These are phyloP conservation scores for Delonix regia DNA, from an alignment of 306 rosid genomes.

Conservation along the genomic window DNA sequence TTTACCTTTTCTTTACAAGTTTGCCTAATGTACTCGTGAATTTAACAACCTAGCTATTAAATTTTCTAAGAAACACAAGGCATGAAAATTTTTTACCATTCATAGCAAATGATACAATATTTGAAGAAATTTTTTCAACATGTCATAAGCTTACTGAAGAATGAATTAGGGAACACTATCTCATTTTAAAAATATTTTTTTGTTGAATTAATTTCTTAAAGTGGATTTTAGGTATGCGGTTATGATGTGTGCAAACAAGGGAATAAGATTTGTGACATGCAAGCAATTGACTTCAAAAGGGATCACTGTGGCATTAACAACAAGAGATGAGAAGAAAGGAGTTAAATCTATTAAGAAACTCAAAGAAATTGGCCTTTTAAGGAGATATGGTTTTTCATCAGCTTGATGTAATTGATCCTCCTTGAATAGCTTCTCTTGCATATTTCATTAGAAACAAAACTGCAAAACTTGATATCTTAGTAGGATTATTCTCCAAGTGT, in stretches of 20 bases:
- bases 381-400: conserved; percentile 37
- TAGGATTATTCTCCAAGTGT: neutral
- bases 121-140: no score
- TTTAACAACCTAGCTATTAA: no score
- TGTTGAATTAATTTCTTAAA: neutral
- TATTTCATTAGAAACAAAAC: conserved; percentile 31
- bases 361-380: conserved; percentile 5
- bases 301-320: conserved; percentile 34
- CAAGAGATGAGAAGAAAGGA: conserved; percentile 42
- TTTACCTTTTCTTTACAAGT: no score
- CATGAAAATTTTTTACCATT: no score
- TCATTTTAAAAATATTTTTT: no score
- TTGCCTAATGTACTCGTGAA: no score
- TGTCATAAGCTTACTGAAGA: no score
- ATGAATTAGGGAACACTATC: no score
- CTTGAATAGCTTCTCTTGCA: conserved; percentile 29
- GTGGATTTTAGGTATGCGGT: conserved; percentile 29
- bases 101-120: no score
- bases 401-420: conserved; percentile 41
- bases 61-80: no score
- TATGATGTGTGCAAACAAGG: neutral
- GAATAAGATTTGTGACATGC: conserved; percentile 38
- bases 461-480: conserved; percentile 49
- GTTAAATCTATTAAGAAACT: conserved; percentile 37
- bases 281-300: conserved; percentile 44